Conservation (phyloP, 78 protist genomes). For the Monocercomonoides exilis region DNA sequence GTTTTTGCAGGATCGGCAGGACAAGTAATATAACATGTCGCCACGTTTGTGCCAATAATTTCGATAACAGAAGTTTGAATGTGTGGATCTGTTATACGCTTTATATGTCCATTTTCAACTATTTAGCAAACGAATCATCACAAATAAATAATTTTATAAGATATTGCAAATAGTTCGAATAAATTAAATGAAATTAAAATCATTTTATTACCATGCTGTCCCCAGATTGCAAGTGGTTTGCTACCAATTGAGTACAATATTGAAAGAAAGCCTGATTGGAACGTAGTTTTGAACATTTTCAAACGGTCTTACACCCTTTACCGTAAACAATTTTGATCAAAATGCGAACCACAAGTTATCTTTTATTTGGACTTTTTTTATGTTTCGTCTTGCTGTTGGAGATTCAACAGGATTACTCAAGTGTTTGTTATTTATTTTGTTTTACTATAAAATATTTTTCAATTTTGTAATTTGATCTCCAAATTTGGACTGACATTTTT, state of each 20-base stretch:
- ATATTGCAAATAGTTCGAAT: not conserved
- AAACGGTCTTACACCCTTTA: not conserved
- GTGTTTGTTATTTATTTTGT: too few species aligned
- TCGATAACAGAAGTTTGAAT: constrained; percentile 81
- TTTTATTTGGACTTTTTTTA: too few species aligned
- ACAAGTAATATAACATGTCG: constrained; percentile 70
- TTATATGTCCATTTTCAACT: constrained; percentile 75
- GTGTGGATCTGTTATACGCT: constrained; percentile 82
- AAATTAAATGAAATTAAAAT: not conserved
- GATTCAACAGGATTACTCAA: too few species aligned
- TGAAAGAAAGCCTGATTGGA: constrained; percentile 83
- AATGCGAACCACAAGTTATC: not conserved
- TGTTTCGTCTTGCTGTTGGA: too few species aligned
- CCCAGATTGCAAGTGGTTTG: constrained; percentile 90
- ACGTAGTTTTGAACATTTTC: constrained; percentile 66
- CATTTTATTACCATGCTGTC: constrained; percentile 37
- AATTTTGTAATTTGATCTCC: too few species aligned
- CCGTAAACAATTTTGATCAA: not conserved
- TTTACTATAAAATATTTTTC: too few species aligned
- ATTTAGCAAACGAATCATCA: not conserved
- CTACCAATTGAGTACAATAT: constrained; percentile 83
- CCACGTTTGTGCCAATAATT: constrained; percentile 72
- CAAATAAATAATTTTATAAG: not conserved
- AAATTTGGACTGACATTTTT: too few species aligned
- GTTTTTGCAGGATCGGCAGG: constrained; percentile 72